Conservation (phyloP, 345 rosid genomes). For the Combretum micranthum region DNA sequence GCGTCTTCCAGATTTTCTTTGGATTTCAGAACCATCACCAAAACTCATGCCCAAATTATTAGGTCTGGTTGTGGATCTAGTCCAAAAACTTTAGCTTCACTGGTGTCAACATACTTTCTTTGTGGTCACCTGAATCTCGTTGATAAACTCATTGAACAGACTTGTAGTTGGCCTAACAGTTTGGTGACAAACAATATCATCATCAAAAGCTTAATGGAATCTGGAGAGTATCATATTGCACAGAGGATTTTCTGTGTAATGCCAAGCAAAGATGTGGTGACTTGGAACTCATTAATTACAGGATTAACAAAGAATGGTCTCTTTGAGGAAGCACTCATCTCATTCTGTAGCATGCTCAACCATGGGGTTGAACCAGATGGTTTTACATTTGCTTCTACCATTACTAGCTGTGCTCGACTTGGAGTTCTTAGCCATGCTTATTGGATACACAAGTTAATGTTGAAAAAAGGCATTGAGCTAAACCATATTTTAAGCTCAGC, state of each 20-base stretch:
- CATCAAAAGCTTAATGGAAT: constrained; percentile 37
- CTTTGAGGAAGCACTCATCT: constrained; percentile 43
- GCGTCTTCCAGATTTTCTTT: constrained; percentile 37
- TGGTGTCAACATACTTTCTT: constrained; percentile 41
- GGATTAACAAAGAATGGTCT: constrained; percentile 52
- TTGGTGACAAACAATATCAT: constrained; percentile 37
- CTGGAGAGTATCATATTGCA: constrained; percentile 49
- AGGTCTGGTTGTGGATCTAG: constrained; percentile 48
- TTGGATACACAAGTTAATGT: constrained; percentile 61
- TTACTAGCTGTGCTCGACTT: constrained; percentile 63
- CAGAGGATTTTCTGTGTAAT: constrained; percentile 44
- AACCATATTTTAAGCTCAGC: constrained; percentile 61
- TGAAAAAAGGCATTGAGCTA: constrained; percentile 27
- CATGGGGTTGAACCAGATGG: constrained; percentile 48
- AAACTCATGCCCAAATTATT: constrained; percentile 48
- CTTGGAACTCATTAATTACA: constrained; percentile 79
- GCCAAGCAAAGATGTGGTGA: constrained; percentile 39
- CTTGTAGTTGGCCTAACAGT: constrained; percentile 23
- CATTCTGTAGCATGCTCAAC: constrained; percentile 42
- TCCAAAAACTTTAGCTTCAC: constrained; percentile 44
- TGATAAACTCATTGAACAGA: constrained; percentile 30
- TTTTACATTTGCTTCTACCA: constrained; percentile 56
- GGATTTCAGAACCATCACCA: constrained; percentile 29
- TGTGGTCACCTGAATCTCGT: constrained; percentile 30
- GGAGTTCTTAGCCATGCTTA: constrained; percentile 46